Evolutionary conservation across 306 rosid species (phyloP).

Genomic region (Lathyrus oleraceus): DNA sequence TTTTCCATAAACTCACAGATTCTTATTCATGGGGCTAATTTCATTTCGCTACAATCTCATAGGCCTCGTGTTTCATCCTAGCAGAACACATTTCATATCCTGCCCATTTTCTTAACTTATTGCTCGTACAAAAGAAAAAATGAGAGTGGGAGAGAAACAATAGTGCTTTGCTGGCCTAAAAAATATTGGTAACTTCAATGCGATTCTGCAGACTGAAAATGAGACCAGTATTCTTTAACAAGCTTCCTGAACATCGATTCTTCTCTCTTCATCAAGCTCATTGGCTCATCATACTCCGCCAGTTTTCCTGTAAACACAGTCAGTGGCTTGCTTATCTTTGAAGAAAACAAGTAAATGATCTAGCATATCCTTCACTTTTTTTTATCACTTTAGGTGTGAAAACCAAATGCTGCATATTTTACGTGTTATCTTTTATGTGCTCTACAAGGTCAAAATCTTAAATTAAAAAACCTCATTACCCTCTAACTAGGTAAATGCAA

Average conservation of each 20-base stretch:
- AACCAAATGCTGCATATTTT: too few relatives aligned
- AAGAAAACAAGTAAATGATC: background rate
- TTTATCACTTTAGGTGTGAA: too few relatives aligned
- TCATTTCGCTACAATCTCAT: background rate
- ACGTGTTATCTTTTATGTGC: too few relatives aligned
- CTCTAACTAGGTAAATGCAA: too few relatives aligned
- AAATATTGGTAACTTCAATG: conserved; percentile 29
- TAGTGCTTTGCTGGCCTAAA: too few relatives aligned
- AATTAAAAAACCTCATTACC: too few relatives aligned
- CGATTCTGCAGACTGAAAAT: too few relatives aligned
- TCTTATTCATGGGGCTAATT: too few relatives aligned
- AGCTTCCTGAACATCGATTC: conserved; percentile 2
- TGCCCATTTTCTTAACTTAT: background rate
- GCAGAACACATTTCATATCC: background rate
- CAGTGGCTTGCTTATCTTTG: background rate
- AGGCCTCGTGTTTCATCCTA: background rate
- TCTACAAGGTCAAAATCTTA: too few relatives aligned
- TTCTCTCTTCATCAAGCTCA: conserved; percentile 49
- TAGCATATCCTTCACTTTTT: background rate
- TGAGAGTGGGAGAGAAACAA: background rate
- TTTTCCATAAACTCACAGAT: background rate
- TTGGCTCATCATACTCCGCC: conserved; percentile 71
- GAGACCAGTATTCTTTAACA: too few relatives aligned
- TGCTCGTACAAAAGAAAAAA: background rate
- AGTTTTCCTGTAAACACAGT: conserved; percentile 50